Conservation (phyloP, 2,329 filamentous ascomycete genomes). For the Lasiodiplodia theobromae region DNA sequence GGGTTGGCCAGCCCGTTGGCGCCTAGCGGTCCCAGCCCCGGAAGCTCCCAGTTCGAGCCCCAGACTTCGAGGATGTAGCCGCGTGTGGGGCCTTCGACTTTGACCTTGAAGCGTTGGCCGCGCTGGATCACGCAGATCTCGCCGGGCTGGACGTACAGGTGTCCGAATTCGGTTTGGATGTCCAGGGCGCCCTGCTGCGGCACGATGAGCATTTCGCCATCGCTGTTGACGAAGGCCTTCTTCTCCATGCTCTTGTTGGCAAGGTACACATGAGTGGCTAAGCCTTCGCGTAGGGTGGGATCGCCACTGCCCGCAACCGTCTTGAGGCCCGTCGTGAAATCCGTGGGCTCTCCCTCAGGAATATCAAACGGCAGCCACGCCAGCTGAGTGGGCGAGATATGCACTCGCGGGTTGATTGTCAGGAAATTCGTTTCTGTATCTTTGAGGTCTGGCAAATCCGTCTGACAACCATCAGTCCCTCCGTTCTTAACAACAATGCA, state of each 20-base stretch:
- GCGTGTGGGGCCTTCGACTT: slow-evolving; percentile 43
- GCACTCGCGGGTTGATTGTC: slow-evolving; percentile 45
- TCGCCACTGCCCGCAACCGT: slow-evolving; percentile 49
- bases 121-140: slow-evolving; percentile 66
- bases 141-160: slow-evolving; percentile 75
- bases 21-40: slow-evolving; percentile 49
- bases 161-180: slow-evolving; percentile 79
- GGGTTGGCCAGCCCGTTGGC: slow-evolving; percentile 50
- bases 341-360: slow-evolving; percentile 40
- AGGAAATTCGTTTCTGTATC: slow-evolving; percentile 47
- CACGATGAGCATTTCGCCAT: slow-evolving; percentile 80
- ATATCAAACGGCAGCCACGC: slow-evolving; percentile 48
- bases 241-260: slow-evolving; percentile 47
- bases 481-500: neutral
- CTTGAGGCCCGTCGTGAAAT: slow-evolving; percentile 46
- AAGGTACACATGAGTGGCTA: slow-evolving; percentile 45
- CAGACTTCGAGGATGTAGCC: slow-evolving; percentile 52
- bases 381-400: slow-evolving; percentile 47
- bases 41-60: slow-evolving; percentile 50
- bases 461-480: slow-evolving; percentile 33
- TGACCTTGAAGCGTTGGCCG: slow-evolving; percentile 47
- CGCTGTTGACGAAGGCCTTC: slow-evolving; percentile 62
- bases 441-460: slow-evolving; percentile 44
- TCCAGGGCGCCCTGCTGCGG: slow-evolving; percentile 77
- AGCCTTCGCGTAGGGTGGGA: slow-evolving; percentile 45